Percentiles rank a stretch among this genome's conserved stretches.
These are phyloP conservation scores for Naganishia onofrii DNA, from an alignment of 768 basidiomycete genomes.

Conservation along the genomic window DNA sequence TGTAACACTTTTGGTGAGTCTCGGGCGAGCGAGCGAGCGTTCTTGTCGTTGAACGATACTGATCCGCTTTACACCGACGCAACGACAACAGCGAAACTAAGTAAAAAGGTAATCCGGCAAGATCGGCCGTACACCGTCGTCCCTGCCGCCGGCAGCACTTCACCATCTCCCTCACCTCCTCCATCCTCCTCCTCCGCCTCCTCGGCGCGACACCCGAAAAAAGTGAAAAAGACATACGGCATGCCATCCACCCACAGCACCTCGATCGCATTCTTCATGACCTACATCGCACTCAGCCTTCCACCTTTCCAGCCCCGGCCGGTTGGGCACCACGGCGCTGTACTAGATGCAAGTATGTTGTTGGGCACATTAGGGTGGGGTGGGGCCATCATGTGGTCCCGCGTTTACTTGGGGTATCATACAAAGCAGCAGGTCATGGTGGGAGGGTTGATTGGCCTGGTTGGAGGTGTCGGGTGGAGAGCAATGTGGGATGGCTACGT, in stretches of 20 bases:
- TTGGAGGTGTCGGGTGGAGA: constrained; percentile 21
- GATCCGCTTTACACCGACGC: background rate
- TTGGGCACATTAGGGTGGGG: constrained; percentile 31
- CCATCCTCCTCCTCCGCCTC: background rate
- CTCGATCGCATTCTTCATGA: constrained; percentile 53
- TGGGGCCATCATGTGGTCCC: constrained; percentile 36
- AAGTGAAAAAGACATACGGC: constrained; percentile 53
- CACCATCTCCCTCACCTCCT: background rate
- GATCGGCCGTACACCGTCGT: constrained; percentile 18
- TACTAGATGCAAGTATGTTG: background rate
- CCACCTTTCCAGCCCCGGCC: constrained; percentile 35
- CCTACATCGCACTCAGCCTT: constrained; percentile 49
- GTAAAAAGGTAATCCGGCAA: constrained; percentile 21
- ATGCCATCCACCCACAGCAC: constrained; percentile 57
- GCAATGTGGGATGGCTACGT: constrained; percentile 11
- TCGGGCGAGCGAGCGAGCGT: background rate
- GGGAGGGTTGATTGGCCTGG: constrained; percentile 31
- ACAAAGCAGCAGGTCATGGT: constrained; percentile 42
- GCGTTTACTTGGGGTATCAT: constrained; percentile 49
- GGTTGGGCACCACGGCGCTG: no score
- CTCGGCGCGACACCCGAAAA: constrained; percentile 11
- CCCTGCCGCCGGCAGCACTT: background rate
- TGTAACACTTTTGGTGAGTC: constrained; percentile 22
- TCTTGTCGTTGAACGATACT: background rate
- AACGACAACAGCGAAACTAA: constrained; percentile 7